Conservation (phyloP, 2,329 filamentous ascomycete genomes). For the Calonectria naviculata region DNA sequence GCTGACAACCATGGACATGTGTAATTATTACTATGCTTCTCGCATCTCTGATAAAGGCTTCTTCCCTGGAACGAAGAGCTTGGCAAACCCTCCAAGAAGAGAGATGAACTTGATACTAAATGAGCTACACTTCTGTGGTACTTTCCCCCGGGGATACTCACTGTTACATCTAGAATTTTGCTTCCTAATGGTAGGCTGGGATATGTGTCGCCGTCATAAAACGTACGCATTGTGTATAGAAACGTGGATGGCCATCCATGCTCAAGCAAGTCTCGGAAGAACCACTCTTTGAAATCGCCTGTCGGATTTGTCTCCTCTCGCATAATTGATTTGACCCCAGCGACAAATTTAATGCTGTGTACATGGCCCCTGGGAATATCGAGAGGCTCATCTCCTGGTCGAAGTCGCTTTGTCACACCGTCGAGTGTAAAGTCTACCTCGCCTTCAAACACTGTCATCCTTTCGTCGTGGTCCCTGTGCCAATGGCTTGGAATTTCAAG, state of each 20-base stretch:
- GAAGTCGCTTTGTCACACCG: not conserved
- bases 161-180: not conserved
- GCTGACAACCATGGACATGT: too few relatives aligned
- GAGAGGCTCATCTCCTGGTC: not conserved
- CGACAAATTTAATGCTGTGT: not conserved
- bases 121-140: too few relatives aligned
- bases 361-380: not conserved
- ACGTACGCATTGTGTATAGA: not conserved
- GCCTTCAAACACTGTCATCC: not conserved
- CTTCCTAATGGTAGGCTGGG: not conserved
- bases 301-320: not conserved
- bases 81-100: too few relatives aligned
- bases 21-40: too few relatives aligned
- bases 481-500: not conserved
- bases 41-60: too few relatives aligned
- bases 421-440: not conserved
- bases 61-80: too few relatives aligned
- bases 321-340: not conserved
- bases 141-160: not conserved
- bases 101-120: too few relatives aligned
- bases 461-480: not conserved
- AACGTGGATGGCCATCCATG: not conserved
- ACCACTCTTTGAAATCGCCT: not conserved
- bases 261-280: not conserved
- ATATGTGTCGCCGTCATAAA: not conserved